A percentile compares a stretch with the other conserved stretches of the same genome.
Conservation (phyloP, 2,329 filamentous ascomycete genomes). For the Onygena corvina region DNA sequence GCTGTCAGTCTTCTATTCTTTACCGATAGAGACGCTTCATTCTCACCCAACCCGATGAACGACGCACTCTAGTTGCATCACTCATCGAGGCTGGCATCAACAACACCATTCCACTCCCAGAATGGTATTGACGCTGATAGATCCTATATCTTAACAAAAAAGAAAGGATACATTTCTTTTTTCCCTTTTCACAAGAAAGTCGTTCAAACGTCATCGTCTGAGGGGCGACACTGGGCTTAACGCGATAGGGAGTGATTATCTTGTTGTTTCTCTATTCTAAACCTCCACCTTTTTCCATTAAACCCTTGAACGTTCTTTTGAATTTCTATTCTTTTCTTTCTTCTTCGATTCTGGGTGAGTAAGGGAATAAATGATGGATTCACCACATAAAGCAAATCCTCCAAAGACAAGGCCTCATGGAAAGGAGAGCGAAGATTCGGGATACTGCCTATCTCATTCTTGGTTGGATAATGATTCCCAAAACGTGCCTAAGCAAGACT, state of each 20-base stretch:
- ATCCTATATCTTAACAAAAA: constrained; percentile 6
- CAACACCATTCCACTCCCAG: constrained; percentile 5
- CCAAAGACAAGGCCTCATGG: constrained; percentile 23
- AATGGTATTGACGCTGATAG: constrained; percentile 6
- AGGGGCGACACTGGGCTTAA: constrained; percentile 3
- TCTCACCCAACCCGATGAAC: constrained; percentile 4
- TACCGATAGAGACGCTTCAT: constrained; percentile 3
- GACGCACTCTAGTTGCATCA: constrained; percentile 6
- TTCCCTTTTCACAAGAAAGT: constrained; percentile 3
- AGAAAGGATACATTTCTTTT: constrained; percentile 8
- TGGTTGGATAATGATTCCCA: constrained; percentile 24
- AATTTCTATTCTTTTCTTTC: constrained; percentile 8
- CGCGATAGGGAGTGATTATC: constrained; percentile 7
- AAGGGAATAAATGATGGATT: constrained; percentile 24
- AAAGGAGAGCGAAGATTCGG: constrained; percentile 28
- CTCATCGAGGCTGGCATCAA: constrained; percentile 2
- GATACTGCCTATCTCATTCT: constrained; percentile 27
- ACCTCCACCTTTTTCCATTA: constrained; percentile 6
- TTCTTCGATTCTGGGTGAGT: background rate
- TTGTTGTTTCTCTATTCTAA: constrained; percentile 9
- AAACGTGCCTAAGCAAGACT: constrained; percentile 28
- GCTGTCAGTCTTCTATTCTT: constrained; percentile 5
- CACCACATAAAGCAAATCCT: constrained; percentile 31
- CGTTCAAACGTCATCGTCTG: constrained; percentile 1
- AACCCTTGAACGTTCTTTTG: constrained; percentile 2